These are phyloP conservation scores for Aureobasidium sp. DNA, from an alignment of 2,329 filamentous ascomycete genomes.

Conservation along the genomic window DNA sequence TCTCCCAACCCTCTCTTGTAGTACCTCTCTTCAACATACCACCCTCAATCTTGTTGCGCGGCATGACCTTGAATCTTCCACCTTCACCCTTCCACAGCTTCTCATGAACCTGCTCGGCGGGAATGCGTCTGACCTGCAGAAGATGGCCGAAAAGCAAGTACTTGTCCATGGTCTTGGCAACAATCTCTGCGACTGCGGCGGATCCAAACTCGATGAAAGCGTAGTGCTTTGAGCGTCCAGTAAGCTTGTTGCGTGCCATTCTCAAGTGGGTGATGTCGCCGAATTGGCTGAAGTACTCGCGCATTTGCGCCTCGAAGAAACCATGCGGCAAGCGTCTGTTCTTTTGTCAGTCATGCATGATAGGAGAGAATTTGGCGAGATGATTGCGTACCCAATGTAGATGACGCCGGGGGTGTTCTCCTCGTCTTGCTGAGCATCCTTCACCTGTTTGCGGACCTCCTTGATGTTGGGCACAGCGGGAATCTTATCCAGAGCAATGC, in stretches of 20 bases:
- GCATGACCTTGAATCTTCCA: slow-evolving; percentile 78
- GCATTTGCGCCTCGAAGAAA: slow-evolving; percentile 97
- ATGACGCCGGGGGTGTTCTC: slow-evolving; percentile 63
- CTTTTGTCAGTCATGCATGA: not conserved
- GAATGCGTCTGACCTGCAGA: slow-evolving; percentile 74
- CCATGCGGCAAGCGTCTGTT: slow-evolving; percentile 70
- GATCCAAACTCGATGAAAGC: slow-evolving; percentile 85
- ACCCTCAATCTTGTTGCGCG: slow-evolving; percentile 79
- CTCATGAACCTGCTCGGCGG: slow-evolving; percentile 67
- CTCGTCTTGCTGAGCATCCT: slow-evolving; percentile 40
- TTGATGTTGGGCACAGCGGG: slow-evolving; percentile 25
- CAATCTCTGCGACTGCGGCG: slow-evolving; percentile 76
- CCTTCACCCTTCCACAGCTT: slow-evolving; percentile 86
- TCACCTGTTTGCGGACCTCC: slow-evolving; percentile 33
- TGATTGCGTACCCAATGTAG: slow-evolving; percentile 61
- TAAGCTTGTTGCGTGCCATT: slow-evolving; percentile 85
- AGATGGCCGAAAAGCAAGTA: slow-evolving; percentile 94
- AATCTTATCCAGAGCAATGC: slow-evolving; percentile 29
- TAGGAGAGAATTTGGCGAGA: not conserved
- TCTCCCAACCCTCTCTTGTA: slow-evolving; percentile 68
- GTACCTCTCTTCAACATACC: slow-evolving; percentile 63
- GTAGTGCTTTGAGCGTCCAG: slow-evolving; percentile 84
- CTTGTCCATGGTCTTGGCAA: slow-evolving; percentile 93
- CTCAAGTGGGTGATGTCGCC: slow-evolving; percentile 70
- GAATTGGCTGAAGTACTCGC: slow-evolving; percentile 88